phyloP scores from a whole-genome alignment of 768 basidiomycete species.

The Trametes gibbosa region DNA sequence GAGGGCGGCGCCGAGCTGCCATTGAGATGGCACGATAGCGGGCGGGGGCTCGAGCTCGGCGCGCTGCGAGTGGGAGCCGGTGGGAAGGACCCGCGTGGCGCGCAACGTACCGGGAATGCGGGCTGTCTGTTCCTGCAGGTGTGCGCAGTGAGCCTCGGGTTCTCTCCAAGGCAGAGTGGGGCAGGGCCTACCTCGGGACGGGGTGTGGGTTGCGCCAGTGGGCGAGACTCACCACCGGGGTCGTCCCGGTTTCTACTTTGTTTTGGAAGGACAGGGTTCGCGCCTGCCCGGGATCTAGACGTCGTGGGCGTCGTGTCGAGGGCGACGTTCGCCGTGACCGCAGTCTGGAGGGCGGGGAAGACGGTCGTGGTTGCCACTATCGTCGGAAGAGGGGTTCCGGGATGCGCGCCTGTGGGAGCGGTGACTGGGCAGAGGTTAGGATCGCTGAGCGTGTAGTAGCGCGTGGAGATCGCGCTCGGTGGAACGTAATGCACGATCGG shows the following conservation, averaged over 20 bases:
- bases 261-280: slow-evolving; percentile 18
- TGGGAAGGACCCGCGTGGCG: too few relatives aligned
- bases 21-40: slow-evolving; percentile 3
- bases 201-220: slow-evolving; percentile 12
- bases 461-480: slow-evolving; percentile 6
- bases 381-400: background rate
- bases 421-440: background rate
- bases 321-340: background rate
- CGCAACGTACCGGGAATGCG: background rate
- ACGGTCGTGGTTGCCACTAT: too few relatives aligned
- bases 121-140: background rate
- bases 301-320: background rate
- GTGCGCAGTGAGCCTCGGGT: background rate
- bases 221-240: slow-evolving; percentile 19
- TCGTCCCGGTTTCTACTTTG: slow-evolving; percentile 23
- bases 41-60: background rate
- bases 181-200: slow-evolving; percentile 17
- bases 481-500: slow-evolving; percentile 7
- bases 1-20: slow-evolving; percentile 7
- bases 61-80: background rate
- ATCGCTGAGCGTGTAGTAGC: slow-evolving; percentile 13
- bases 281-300: background rate
- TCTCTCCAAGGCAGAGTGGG: slow-evolving; percentile 15
- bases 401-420: background rate
- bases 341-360: background rate